These are phyloP conservation scores for Paramarasmius palmivorus DNA, from an alignment of 1,284 basidiomycete genomes.

Conservation along the genomic window DNA sequence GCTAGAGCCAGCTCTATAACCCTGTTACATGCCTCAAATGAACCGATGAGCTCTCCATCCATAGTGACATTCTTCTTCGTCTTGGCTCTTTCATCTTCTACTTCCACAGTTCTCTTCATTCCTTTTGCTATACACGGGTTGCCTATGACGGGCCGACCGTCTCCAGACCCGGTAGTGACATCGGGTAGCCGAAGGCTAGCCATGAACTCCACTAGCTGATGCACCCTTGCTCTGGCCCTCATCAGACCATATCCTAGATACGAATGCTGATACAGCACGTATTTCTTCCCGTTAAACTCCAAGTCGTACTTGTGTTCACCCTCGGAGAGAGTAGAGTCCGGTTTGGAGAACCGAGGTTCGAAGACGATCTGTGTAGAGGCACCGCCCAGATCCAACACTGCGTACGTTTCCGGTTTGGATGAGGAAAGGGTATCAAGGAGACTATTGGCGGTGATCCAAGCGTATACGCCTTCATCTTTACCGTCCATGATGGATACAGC, in stretches of 20 bases:
- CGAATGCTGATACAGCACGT: constrained; percentile 91
- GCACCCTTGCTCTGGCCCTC: constrained; percentile 84
- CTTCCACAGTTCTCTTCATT: constrained; percentile 63
- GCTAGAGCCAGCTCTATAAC: constrained; percentile 92
- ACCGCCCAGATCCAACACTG: constrained; percentile 95
- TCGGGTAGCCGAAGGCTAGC: constrained; percentile 42
- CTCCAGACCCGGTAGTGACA: background rate
- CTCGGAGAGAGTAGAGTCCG: constrained; percentile 59
- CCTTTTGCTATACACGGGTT: constrained; percentile 86
- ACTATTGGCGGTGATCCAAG: constrained; percentile 99
- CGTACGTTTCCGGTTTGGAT: constrained; percentile 65
- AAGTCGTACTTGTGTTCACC: constrained; percentile 96
- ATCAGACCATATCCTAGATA: constrained; percentile 97
- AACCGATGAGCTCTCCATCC: constrained; percentile 77
- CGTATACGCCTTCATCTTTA: constrained; percentile 94
- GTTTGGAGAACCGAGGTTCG: constrained; percentile 70
- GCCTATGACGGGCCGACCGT: constrained; percentile 18
- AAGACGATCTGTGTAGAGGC: constrained; percentile 99
- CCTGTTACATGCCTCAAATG: constrained; percentile 85
- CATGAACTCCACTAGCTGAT: constrained; percentile 90
- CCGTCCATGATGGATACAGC: constrained; percentile 93
- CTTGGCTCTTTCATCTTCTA: constrained; percentile 61
- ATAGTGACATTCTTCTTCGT: constrained; percentile 71
- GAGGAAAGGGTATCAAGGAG: constrained; percentile 72
- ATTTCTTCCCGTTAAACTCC: constrained; percentile 68